phyloP scores from a whole-genome alignment of 2,329 filamentous ascomycete species.

The Venturia effusa region DNA sequence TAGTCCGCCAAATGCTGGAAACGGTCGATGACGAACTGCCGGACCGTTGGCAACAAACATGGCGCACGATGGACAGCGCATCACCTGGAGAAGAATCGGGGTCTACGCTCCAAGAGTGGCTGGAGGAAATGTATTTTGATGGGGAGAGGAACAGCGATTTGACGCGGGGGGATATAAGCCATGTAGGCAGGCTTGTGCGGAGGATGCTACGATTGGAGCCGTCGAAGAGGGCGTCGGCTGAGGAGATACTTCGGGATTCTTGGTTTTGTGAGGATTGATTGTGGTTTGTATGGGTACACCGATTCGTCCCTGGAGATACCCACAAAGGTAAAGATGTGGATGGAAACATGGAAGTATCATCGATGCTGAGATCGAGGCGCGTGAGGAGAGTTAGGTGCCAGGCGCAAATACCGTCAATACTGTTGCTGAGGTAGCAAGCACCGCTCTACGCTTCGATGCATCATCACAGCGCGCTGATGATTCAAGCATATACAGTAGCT shows the following conservation, averaged over 20 bases:
- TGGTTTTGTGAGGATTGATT: slow-evolving; percentile 15
- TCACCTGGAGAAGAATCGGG: slow-evolving; percentile 14
- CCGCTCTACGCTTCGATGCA: too few species aligned
- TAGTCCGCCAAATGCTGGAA: slow-evolving; percentile 28
- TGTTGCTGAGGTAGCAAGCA: too few species aligned
- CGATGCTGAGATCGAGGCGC: too few species aligned
- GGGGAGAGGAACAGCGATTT: slow-evolving; percentile 16
- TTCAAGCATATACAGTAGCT: too few species aligned
- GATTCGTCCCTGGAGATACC: too few species aligned
- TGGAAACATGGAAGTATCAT: too few species aligned
- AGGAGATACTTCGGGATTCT: slow-evolving; percentile 15
- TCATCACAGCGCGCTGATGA: too few species aligned
- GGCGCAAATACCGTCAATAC: too few species aligned
- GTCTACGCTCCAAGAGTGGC: slow-evolving; percentile 24
- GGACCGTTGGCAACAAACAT: slow-evolving; percentile 22
- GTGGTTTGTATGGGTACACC: too few species aligned
- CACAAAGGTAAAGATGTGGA: too few species aligned
- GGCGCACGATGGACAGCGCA: slow-evolving; percentile 18
- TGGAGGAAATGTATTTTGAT: slow-evolving; percentile 29
- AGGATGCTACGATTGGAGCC: slow-evolving; percentile 17
- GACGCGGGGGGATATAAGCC: slow-evolving; percentile 16
- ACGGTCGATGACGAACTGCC: slow-evolving; percentile 24
- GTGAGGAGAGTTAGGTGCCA: too few species aligned
- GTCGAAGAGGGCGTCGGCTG: slow-evolving; percentile 15
- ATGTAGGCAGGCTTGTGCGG: slow-evolving; percentile 14